These are phyloP conservation scores for Ballota nigra DNA, from an alignment of 257 asterid genomes.

Conservation along the genomic window DNA sequence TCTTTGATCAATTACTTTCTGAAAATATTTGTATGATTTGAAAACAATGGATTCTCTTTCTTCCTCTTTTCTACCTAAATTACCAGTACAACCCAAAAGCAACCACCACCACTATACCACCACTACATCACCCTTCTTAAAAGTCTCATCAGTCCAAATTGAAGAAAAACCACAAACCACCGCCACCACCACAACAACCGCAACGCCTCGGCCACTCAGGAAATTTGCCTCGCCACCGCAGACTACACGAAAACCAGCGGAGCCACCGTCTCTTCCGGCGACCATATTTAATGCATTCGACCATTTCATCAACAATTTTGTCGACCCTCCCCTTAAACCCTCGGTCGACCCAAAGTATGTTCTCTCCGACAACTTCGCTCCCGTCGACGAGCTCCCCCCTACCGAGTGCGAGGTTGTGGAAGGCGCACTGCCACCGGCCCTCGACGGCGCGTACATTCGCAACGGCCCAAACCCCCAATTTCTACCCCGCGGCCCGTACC, in stretches of 20 bases:
- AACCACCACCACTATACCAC: constrained; percentile 9
- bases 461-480: constrained; percentile 85
- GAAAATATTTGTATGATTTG: background rate
- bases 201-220: constrained; percentile 20
- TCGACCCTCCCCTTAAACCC: constrained; percentile 57
- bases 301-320: constrained; percentile 39
- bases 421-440: constrained; percentile 60
- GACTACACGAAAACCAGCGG: constrained; percentile 4
- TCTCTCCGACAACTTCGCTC: constrained; percentile 57
- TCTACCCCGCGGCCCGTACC: constrained; percentile 78
- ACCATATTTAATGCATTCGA: constrained; percentile 40
- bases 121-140: constrained; percentile 1
- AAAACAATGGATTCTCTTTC: constrained; percentile 52
- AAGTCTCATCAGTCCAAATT: constrained; percentile 34
- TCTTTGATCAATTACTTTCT: background rate
- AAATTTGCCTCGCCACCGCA: constrained; percentile 14
- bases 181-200: constrained; percentile 6
- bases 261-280: constrained; percentile 31
- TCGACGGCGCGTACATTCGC: constrained; percentile 75
- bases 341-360: constrained; percentile 51
- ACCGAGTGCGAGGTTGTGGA: constrained; percentile 50
- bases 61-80: constrained; percentile 45
- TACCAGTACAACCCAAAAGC: constrained; percentile 17
- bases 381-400: constrained; percentile 70
- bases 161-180: constrained; percentile 40